Conservation (phyloP, 1,284 basidiomycete genomes). For the Ceratorhiza oryzae-sativae region DNA sequence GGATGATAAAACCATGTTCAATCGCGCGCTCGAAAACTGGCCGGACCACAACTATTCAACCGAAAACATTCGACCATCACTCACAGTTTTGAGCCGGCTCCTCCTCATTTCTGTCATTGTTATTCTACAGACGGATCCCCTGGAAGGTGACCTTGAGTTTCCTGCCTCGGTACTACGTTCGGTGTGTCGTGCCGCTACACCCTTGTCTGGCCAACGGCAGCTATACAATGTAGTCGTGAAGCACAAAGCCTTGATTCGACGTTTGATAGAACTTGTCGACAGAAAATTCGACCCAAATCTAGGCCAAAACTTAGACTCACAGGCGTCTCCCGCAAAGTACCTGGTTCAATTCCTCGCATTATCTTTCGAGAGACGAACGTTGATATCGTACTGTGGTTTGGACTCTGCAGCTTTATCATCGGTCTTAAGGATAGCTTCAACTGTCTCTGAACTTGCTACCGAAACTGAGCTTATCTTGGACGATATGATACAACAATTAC, state of each 20-base stretch:
- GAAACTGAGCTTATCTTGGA: not conserved
- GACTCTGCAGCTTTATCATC: not conserved
- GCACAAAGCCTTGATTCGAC: not conserved
- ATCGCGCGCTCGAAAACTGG: not conserved
- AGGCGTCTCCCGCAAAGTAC: not conserved
- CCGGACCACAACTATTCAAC: not conserved
- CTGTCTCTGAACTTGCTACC: not conserved
- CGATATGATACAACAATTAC: not conserved
- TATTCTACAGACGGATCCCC: not conserved
- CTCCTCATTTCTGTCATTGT: conserved; percentile 3
- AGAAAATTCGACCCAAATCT: not conserved
- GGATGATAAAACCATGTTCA: not conserved
- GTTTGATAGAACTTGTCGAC: conserved; percentile 4
- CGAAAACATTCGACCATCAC: not conserved
- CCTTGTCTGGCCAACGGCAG: not conserved
- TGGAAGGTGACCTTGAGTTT: not conserved
- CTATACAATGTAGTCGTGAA: not conserved
- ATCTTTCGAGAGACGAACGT: not conserved
- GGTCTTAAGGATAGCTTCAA: not conserved
- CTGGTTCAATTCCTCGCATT: not conserved
- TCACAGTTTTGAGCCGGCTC: not conserved
- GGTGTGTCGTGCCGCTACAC: not conserved
- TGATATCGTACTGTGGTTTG: conserved; percentile 7
- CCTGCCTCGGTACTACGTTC: not conserved
- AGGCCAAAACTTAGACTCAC: not conserved